A percentile compares a stretch with the other conserved stretches of the same genome.
Conservation (phyloP, 768 basidiomycete species). For the Pleurotus tuoliensis region DNA sequence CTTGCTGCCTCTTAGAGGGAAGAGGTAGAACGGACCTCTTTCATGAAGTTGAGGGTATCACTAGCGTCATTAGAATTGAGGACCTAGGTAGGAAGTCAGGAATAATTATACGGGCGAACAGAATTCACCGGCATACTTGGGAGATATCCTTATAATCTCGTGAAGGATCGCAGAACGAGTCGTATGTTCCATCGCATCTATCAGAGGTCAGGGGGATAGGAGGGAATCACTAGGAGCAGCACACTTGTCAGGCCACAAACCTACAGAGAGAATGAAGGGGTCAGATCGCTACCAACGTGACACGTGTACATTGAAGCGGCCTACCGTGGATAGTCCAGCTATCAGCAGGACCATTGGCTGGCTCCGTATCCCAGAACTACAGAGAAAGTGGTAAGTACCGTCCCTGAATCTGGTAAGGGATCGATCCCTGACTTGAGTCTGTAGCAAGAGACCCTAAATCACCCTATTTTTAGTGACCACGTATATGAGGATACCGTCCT, state of each 20-base stretch:
- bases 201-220: too few species aligned
- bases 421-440: conserved; percentile 14
- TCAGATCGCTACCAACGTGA: not conserved
- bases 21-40: conserved; percentile 22
- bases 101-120: not conserved
- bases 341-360: conserved; percentile 43
- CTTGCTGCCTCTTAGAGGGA: too few species aligned
- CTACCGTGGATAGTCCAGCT: conserved; percentile 60
- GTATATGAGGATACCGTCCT: too few species aligned
- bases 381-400: not conserved
- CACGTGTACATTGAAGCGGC: conserved; percentile 8
- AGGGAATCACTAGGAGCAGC: conserved; percentile 8
- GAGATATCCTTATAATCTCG: conserved; percentile 43
- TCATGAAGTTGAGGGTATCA: conserved; percentile 59
- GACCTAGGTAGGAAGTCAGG: conserved; percentile 34
- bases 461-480: not conserved
- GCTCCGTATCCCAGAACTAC: conserved; percentile 56
- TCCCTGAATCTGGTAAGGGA: not conserved
- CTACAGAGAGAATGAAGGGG: conserved; percentile 20
- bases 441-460: conserved; percentile 17
- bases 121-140: conserved; percentile 23
- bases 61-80: conserved; percentile 53
- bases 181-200: conserved; percentile 46
- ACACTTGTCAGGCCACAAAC: conserved; percentile 53
- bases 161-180: conserved; percentile 40